Evolutionary conservation across 495 filamentous ascomycete species (phyloP).

Genomic region (Penicillium longicatenatum): DNA sequence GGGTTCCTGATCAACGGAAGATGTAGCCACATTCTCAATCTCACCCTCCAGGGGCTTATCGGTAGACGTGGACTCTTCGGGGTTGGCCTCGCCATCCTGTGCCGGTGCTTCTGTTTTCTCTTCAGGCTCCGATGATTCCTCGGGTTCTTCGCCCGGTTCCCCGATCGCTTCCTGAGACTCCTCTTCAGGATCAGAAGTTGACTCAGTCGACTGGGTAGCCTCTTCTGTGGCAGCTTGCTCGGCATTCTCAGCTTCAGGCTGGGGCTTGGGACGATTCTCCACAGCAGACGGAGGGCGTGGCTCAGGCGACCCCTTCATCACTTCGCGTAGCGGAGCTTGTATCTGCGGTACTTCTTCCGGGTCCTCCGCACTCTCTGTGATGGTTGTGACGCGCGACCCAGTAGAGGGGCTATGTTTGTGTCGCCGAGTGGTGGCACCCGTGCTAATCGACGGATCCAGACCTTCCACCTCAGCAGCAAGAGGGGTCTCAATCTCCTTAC

Average conservation of each 20-base stretch:
- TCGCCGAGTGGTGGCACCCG: conserved; percentile 67
- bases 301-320: conserved; percentile 20
- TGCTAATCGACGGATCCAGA: conserved; percentile 47
- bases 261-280: conserved; percentile 5
- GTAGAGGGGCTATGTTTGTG: conserved; percentile 75
- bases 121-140: neutral
- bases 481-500: conserved; percentile 36
- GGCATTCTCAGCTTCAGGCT: neutral
- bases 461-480: conserved; percentile 24
- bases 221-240: conserved; percentile 9
- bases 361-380: conserved; percentile 72
- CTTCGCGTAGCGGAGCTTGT: conserved; percentile 17
- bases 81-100: conserved; percentile 1
- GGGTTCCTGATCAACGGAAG: conserved; percentile 11
- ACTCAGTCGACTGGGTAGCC: conserved; percentile 4
- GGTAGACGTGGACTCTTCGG: neutral
- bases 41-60: conserved; percentile 11
- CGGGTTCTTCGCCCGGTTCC: neutral
- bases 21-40: conserved; percentile 19
- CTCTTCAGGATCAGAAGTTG: conserved; percentile 7
- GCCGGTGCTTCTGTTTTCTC: conserved; percentile 6
- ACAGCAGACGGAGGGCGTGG: conserved; percentile 14
- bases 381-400: conserved; percentile 72
- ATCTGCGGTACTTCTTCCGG: conserved; percentile 34
- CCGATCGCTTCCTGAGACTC: neutral